Evolutionary conservation across 169 alveolate species (phyloP).

Genomic region (Plasmodium sp.): DNA sequence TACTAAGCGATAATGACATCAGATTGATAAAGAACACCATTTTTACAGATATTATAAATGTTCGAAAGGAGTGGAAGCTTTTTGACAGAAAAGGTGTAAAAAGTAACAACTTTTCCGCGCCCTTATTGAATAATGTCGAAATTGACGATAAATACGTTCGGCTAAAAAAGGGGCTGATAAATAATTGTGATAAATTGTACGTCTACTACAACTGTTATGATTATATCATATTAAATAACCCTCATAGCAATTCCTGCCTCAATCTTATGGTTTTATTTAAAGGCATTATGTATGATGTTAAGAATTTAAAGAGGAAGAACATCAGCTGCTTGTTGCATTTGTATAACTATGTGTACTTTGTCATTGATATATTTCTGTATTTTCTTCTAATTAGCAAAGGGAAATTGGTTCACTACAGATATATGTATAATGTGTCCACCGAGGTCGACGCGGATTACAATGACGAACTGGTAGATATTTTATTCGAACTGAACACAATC

Average conservation of each 20-base stretch:
- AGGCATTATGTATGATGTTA: slow-evolving; percentile 70
- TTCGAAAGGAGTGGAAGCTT: slow-evolving; percentile 41
- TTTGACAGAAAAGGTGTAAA: slow-evolving; percentile 3
- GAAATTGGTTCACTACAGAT: slow-evolving; percentile 49
- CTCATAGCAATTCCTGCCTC: slow-evolving; percentile 58
- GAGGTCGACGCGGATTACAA: slow-evolving; percentile 20
- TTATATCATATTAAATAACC: slow-evolving; percentile 66
- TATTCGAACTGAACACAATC: slow-evolving; percentile 30
- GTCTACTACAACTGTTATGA: slow-evolving; percentile 67
- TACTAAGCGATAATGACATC: slow-evolving; percentile 53
- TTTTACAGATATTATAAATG: slow-evolving; percentile 70
- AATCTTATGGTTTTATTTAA: slow-evolving; percentile 67
- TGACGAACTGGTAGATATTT: slow-evolving; percentile 58
- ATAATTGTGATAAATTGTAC: slow-evolving; percentile 37
- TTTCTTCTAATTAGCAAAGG: slow-evolving; percentile 73
- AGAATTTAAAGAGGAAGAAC: slow-evolving; percentile 66
- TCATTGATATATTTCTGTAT: slow-evolving; percentile 37
- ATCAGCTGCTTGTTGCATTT: slow-evolving; percentile 44
- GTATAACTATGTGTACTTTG: slow-evolving; percentile 62
- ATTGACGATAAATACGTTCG: slow-evolving; percentile 65
- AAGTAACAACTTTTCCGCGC: not conserved
- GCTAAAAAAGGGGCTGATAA: slow-evolving; percentile 39
- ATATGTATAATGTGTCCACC: slow-evolving; percentile 26
- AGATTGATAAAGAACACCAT: slow-evolving; percentile 63
- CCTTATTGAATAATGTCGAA: slow-evolving; percentile 49